phyloP scores from a whole-genome alignment of 805 yeast species.

The Starmerella riodocensis region DNA sequence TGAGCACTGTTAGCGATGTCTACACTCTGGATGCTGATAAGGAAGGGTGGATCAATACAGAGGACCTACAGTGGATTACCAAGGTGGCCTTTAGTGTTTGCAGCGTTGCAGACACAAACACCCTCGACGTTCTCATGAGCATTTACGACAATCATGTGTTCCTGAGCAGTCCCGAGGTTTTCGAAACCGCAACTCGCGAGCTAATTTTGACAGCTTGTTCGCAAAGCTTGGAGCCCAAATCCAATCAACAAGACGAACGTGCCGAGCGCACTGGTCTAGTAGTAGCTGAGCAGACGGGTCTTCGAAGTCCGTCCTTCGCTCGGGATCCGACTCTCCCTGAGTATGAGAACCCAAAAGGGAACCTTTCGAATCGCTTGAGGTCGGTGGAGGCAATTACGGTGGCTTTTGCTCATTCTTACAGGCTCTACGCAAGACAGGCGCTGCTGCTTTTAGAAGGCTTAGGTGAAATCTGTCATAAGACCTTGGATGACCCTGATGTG shows the following conservation, averaged over 20 bases:
- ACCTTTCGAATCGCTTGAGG: background rate
- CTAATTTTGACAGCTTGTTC: slow-evolving; percentile 5
- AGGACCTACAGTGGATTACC: slow-evolving; percentile 11
- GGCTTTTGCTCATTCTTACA: slow-evolving; percentile 9
- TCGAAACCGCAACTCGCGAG: slow-evolving; percentile 8
- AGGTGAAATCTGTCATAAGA: slow-evolving; percentile 7
- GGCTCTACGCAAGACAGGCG: slow-evolving; percentile 5
- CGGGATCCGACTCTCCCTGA: no score
- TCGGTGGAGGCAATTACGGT: slow-evolving; percentile 11
- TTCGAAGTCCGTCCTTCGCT: no score
- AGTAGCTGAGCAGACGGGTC: no score
- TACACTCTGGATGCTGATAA: slow-evolving; percentile 10
- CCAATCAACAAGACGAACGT: no score
- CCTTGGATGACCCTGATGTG: slow-evolving; percentile 11
- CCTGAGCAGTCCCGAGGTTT: slow-evolving; percentile 5
- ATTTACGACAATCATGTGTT: slow-evolving; percentile 14
- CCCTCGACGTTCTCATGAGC: slow-evolving; percentile 7
- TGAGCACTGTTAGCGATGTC: slow-evolving; percentile 17
- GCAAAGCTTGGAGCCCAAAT: no score
- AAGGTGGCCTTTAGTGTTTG: slow-evolving; percentile 11
- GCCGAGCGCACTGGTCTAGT: no score
- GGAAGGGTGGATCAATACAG: slow-evolving; percentile 15
- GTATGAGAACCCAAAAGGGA: background rate
- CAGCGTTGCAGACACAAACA: slow-evolving; percentile 7
- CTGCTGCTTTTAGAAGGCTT: slow-evolving; percentile 8